Percentiles rank a stretch among this genome's conserved stretches.
Conservation (phyloP, 164 flowering plant species). For the Macadamia integrifolia region DNA sequence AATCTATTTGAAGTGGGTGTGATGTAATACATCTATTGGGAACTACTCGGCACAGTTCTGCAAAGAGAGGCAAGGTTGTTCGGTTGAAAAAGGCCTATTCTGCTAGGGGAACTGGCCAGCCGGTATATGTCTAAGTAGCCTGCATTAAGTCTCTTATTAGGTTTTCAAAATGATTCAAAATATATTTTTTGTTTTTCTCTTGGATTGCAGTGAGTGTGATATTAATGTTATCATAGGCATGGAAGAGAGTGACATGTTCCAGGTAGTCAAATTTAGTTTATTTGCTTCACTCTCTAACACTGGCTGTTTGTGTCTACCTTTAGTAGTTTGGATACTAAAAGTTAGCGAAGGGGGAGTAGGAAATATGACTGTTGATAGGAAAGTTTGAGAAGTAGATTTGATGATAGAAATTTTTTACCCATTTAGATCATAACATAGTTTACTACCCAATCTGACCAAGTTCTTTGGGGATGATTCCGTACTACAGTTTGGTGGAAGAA, state of each 20-base stretch:
- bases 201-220: conserved; percentile 17
- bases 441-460: no score
- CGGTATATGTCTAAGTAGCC: no score
- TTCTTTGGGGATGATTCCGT: no score
- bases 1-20: no score
- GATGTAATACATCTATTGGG: no score
- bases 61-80: no score
- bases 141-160: no score
- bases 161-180: conserved; percentile 9
- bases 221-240: conserved; percentile 69
- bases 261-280: conserved; percentile 38
- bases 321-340: conserved; percentile 53
- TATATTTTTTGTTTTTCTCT: no score
- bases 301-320: neutral
- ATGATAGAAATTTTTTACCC: conserved; percentile 54
- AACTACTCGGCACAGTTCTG: no score
- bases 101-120: no score
- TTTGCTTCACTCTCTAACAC: neutral
- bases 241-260: conserved; percentile 55
- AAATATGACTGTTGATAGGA: conserved; percentile 33
- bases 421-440: conserved; percentile 40
- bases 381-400: conserved; percentile 42
- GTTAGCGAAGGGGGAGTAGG: conserved; percentile 49
- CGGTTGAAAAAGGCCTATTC: no score
- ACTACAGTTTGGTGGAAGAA: no score